Base-by-base conservation (phyloP, 352 stramenopile species). In the Lagenidium sp. region DNA sequence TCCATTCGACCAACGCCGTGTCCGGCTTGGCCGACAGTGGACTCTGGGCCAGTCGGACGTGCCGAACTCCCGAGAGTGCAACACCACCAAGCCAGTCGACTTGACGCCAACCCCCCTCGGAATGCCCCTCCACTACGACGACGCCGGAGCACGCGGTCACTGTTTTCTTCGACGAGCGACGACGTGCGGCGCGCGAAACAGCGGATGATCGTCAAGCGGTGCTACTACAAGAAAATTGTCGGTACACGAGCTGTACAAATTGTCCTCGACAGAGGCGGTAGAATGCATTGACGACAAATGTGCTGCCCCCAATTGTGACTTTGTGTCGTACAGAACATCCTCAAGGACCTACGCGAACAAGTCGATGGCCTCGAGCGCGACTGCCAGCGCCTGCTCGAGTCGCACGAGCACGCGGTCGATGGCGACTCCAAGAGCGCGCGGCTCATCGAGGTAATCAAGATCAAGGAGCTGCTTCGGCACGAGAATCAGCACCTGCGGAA, bases 191-290 rank as follows among this genome's bases (percentile, higher is more conserved):
- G 72, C 29, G 65, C 64, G 6, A 82, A 82, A 53, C 72, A 85
- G 59, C 70, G 72, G 4, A 70, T 81, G 44, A 81, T 82, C 50
- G 72, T 77, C 54, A 82, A 83, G 54, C 66, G 69, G 7, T 70
- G 74, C 39, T 87, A 87, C 71, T 85, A 85, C 64, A 82, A 82
- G 59, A 85, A 85, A 55, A 82, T 82, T 46, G 73, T 85, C 67
- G 49, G 72, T 79, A 41, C 37, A n/a, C n/a, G n/a, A n/a, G n/a
- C n/a, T n/a, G n/a, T n/a, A n/a, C n/a, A n/a, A n/a, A n/a, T n/a
- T n/a, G n/a, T n/a, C n/a, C n/a, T n/a, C n/a, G n/a, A n/a, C n/a
- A n/a, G n/a, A n/a, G n/a, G n/a, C n/a, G n/a, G n/a, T n/a, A n/a
- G n/a, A n/a, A n/a, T n/a, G n/a, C n/a, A n/a, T n/a, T n/a, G n/a